Evolutionary conservation across 2,329 filamentous ascomycete genomes (phyloP).

Genomic region (Sarocladiaceae sp.): DNA sequence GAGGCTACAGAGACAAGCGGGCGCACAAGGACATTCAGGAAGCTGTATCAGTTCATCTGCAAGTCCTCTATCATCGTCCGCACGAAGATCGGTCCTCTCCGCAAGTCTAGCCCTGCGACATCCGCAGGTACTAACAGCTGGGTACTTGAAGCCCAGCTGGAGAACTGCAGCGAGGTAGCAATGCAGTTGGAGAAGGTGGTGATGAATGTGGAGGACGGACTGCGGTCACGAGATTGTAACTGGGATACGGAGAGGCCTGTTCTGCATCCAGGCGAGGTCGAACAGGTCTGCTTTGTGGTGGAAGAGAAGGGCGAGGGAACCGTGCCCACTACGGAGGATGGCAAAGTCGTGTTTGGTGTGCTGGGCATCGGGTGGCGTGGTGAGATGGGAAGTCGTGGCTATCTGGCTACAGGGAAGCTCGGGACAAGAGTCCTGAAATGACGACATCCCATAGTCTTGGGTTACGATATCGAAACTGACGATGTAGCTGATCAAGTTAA

Average conservation of each 20-base stretch:
- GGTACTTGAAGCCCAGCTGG: slow-evolving; percentile 87
- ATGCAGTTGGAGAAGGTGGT: slow-evolving; percentile 68
- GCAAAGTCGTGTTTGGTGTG: slow-evolving; percentile 66
- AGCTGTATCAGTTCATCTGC: slow-evolving; percentile 94
- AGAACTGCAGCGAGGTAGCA: slow-evolving; percentile 82
- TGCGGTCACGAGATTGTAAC: slow-evolving; percentile 49
- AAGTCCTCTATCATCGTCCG: slow-evolving; percentile 84
- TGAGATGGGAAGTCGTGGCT: slow-evolving; percentile 83
- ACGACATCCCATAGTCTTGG: slow-evolving; percentile 11
- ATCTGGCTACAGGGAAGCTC: slow-evolving; percentile 79
- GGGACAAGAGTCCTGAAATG: slow-evolving; percentile 39
- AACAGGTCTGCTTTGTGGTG: slow-evolving; percentile 60
- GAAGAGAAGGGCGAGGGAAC: slow-evolving; percentile 30
- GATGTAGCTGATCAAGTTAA: not conserved
- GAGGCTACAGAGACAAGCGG: slow-evolving; percentile 69
- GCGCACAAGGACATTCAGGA: slow-evolving; percentile 79
- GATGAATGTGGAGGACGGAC: slow-evolving; percentile 45
- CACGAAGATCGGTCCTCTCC: slow-evolving; percentile 72
- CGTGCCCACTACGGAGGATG: slow-evolving; percentile 45
- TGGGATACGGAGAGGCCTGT: slow-evolving; percentile 50
- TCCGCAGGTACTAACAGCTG: slow-evolving; percentile 35
- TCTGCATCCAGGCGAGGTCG: slow-evolving; percentile 55
- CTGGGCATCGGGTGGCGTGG: slow-evolving; percentile 83
- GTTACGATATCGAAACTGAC: no score
- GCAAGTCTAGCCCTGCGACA: slow-evolving; percentile 20